These are phyloP conservation scores for Mycena citricolor DNA, from an alignment of 1,284 basidiomycete genomes.

Conservation along the genomic window DNA sequence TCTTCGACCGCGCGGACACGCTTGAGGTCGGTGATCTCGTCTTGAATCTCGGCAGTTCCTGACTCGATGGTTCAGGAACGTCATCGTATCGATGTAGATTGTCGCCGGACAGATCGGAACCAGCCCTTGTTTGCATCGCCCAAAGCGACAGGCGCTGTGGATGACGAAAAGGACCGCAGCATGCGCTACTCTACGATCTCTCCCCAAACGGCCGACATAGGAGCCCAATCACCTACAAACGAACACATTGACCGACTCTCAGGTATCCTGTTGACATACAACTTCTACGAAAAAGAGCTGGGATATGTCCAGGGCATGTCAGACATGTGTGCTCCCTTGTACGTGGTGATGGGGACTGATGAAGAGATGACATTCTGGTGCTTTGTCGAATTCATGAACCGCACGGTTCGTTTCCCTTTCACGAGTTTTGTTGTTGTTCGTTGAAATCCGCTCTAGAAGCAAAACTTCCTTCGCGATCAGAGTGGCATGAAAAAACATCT, in stretches of 20 bases:
- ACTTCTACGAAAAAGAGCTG: conserved; percentile 86
- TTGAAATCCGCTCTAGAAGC: conserved; percentile 55
- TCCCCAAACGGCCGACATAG: conserved; percentile 67
- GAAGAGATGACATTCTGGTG: conserved; percentile 95
- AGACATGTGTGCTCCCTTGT: conserved; percentile 91
- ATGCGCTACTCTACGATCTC: conserved; percentile 68
- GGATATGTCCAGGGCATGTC: conserved; percentile 98
- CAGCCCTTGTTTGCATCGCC: conserved; percentile 89
- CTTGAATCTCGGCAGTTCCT: conserved; percentile 5
- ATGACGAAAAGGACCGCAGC: conserved; percentile 51
- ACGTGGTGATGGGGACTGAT: conserved; percentile 87
- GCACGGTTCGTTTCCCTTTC: conserved; percentile 74
- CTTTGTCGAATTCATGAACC: conserved; percentile 92
- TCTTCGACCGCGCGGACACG: conserved; percentile 75
- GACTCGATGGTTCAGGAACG: conserved; percentile 52
- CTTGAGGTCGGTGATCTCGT: conserved; percentile 51
- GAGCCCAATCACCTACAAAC: conserved; percentile 83
- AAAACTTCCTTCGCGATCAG: conserved; percentile 95
- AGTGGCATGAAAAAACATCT: conserved; percentile 97
- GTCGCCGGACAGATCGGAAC: conserved; percentile 92
- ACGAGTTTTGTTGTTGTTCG: conserved; percentile 3
- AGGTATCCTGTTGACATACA: conserved; percentile 88
- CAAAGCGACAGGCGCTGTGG: conserved; percentile 31
- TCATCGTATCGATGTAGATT: conserved; percentile 93
- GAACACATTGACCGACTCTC: conserved; percentile 82